A percentile compares a stretch with the other conserved stretches of the same genome.
Evolutionary conservation across 129 eudicot genomes (phyloP).

Genomic region (Flaveria ramosissima): DNA sequence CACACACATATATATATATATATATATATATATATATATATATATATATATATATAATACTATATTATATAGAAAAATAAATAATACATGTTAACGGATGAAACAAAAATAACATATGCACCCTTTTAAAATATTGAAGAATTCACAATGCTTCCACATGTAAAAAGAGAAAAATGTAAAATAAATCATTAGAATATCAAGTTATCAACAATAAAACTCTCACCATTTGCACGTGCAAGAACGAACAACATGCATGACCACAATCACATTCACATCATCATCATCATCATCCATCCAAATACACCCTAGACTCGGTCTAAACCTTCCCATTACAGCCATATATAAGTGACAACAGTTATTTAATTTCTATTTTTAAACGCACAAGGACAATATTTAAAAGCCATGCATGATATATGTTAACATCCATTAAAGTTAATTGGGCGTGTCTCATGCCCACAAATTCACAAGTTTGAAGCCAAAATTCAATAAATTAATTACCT

Average conservation of each 20-base stretch:
- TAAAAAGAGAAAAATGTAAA: too few relatives aligned
- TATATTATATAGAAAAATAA: too few relatives aligned
- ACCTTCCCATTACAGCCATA: background rate
- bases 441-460: slow-evolving; percentile 34
- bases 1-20: too few relatives aligned
- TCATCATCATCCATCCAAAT: background rate
- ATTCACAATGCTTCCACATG: too few relatives aligned
- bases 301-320: slow-evolving; percentile 9
- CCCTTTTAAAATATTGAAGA: too few relatives aligned
- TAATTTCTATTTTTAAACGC: background rate
- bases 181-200: background rate
- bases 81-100: too few relatives aligned
- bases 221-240: background rate
- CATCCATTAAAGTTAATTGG: slow-evolving; percentile 5
- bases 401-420: background rate
- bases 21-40: too few relatives aligned
- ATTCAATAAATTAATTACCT: background rate
- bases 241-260: background rate
- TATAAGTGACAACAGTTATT: background rate
- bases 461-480: slow-evolving; percentile 13
- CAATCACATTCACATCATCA: background rate
- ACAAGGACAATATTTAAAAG: background rate
- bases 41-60: too few relatives aligned
- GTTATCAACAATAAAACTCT: background rate
- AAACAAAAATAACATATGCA: too few relatives aligned